These are phyloP conservation scores for Crataegus laevigata DNA, from an alignment of 306 rosid genomes.

Conservation along the genomic window DNA sequence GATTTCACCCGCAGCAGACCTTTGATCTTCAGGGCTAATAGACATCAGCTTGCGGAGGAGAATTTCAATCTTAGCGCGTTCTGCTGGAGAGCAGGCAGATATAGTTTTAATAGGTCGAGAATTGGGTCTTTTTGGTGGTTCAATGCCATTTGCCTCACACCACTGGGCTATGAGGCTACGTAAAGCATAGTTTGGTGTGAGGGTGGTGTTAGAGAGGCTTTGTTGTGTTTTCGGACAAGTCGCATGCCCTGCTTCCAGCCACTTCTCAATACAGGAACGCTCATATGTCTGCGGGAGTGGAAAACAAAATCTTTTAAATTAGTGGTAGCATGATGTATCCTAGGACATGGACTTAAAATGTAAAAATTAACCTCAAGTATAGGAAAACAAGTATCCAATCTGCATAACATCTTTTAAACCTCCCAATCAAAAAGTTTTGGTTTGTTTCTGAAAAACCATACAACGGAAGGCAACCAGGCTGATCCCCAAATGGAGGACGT, in stretches of 20 bases:
- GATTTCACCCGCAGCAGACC: constrained; percentile 88
- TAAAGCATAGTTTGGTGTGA: constrained; percentile 89
- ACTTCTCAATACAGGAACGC: constrained; percentile 87
- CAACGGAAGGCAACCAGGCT: background rate
- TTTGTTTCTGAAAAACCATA: background rate
- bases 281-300: constrained; percentile 78
- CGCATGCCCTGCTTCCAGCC: constrained; percentile 81
- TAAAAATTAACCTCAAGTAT: background rate
- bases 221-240: constrained; percentile 97
- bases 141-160: constrained; percentile 96
- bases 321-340: constrained; percentile 3
- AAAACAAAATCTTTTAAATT: constrained; percentile 19
- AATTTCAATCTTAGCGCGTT: constrained; percentile 58
- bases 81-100: constrained; percentile 74
- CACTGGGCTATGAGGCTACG: constrained; percentile 93
- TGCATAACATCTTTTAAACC: constrained; percentile 2
- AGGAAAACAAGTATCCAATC: constrained; percentile 3
- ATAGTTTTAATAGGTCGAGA: constrained; percentile 50
- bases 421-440: background rate
- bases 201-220: constrained; percentile 56
- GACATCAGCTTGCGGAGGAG: constrained; percentile 67
- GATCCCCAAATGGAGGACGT: background rate
- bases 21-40: constrained; percentile 66
- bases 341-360: constrained; percentile 6
- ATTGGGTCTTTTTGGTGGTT: constrained; percentile 81